Percentiles rank a stretch among this genome's conserved stretches.
phyloP scores from a whole-genome alignment of 2,329 filamentous ascomycete genomes.

The Thelonectria rubi region DNA sequence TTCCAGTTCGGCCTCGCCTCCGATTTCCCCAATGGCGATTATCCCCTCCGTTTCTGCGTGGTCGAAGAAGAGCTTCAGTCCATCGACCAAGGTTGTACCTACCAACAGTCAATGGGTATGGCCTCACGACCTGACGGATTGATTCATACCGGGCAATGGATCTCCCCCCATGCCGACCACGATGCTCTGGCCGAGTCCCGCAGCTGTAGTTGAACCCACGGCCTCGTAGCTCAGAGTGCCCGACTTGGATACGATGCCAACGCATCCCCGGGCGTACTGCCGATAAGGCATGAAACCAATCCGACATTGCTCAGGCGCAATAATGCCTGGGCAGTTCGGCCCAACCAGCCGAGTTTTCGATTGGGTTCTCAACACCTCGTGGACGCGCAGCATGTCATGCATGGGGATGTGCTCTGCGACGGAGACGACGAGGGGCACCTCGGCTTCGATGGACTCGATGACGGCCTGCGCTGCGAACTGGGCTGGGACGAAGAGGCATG shows the following conservation, averaged over 20 bases:
- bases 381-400: slow-evolving; percentile 77
- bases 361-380: slow-evolving; percentile 76
- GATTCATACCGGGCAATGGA: slow-evolving; percentile 66
- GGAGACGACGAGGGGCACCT: slow-evolving; percentile 79
- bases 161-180: slow-evolving; percentile 84
- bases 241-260: slow-evolving; percentile 83
- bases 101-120: not conserved
- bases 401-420: slow-evolving; percentile 84
- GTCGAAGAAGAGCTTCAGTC: slow-evolving; percentile 71
- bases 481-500: slow-evolving; percentile 78
- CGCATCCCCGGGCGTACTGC: slow-evolving; percentile 63
- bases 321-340: slow-evolving; percentile 84
- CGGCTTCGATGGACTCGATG: slow-evolving; percentile 78
- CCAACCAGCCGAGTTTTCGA: slow-evolving; percentile 77
- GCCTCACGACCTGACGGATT: no score
- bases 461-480: slow-evolving; percentile 73
- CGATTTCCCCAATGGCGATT: slow-evolving; percentile 76
- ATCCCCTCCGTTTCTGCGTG: slow-evolving; percentile 76
- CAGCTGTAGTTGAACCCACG: slow-evolving; percentile 76
- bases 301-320: slow-evolving; percentile 74
- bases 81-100: slow-evolving; percentile 76
- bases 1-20: slow-evolving; percentile 73
- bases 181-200: slow-evolving; percentile 79
- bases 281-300: slow-evolving; percentile 54
- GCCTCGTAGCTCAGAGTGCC: slow-evolving; percentile 84